Evolutionary conservation across 805 yeast genomes (phyloP).

Genomic region (Yamadazyma philogaea): DNA sequence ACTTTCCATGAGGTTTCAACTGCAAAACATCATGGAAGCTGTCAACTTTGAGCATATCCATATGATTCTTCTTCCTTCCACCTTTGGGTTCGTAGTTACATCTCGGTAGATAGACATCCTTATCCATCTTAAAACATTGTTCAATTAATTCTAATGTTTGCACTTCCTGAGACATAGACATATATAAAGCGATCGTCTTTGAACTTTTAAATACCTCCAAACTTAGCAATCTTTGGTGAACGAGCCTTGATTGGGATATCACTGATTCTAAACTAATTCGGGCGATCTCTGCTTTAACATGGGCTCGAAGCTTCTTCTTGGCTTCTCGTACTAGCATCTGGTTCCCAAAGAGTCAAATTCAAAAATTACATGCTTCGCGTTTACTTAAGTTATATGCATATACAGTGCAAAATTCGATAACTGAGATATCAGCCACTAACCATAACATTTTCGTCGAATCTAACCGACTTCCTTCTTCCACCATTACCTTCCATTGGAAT

Average conservation of each 20-base stretch:
- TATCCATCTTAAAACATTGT: conserved; percentile 47
- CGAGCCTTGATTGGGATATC: conserved; percentile 23
- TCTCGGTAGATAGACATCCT: conserved; percentile 58
- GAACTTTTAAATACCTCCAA: conserved; percentile 43
- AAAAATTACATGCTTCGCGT: not conserved
- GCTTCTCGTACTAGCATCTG: conserved; percentile 15
- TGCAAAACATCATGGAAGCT: conserved; percentile 38
- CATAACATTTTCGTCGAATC: conserved; percentile 59
- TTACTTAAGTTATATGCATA: not conserved
- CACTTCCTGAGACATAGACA: conserved; percentile 77
- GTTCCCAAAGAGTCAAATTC: not conserved
- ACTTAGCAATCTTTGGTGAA: conserved; percentile 18
- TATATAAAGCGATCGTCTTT: conserved; percentile 57
- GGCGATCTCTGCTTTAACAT: conserved; percentile 21
- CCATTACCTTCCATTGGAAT: conserved; percentile 36
- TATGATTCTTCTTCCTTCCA: conserved; percentile 36
- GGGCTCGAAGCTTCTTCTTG: conserved; percentile 25
- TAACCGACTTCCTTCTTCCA: conserved; percentile 59
- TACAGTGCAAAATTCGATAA: not conserved
- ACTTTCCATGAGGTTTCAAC: conserved; percentile 67
- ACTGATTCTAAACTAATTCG: conserved; percentile 17
- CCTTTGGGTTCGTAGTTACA: conserved; percentile 31
- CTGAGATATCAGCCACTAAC: conserved; percentile 10
- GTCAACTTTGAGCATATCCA: conserved; percentile 56
- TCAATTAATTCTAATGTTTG: conserved; percentile 55